Base-by-base conservation (phyloP, 2,329 filamentous ascomycete genomes). In the Nannizzia gypsea region DNA sequence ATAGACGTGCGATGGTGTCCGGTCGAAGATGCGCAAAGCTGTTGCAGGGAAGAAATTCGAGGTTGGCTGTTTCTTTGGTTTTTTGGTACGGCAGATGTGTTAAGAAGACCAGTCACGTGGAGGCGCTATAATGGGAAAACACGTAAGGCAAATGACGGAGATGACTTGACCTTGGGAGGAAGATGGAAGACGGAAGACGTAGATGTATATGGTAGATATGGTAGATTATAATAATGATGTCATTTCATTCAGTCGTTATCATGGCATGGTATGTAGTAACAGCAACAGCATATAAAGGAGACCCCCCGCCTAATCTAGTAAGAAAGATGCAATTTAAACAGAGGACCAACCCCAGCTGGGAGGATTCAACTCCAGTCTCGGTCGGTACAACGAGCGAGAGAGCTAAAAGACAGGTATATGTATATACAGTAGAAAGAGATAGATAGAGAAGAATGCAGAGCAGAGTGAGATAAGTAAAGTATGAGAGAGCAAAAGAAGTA, bases 371-470 rank as follows among this genome's bases (percentile, higher is more conserved):
- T 52, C 46, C 46, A 26, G 26, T 26, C 46, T 31, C 46, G 8
- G n/a, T n/a, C n/a, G 13, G 20, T n/a, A 52, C 22, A 28, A 31
- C 13, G 46, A 52, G 42, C 20, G 42, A 52, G 28, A 28, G 46
- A 22, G 22, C 46, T 52, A 52, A 52, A 52, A 13, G 46, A 52
- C 46, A 52, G 11, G 24, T 11, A n/a, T 52, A 52, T 26, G 46
- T 52, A 52, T 52, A 28, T 52, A 52, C 46, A 52, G 22, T n/a
- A n/a, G 26, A 28, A 15, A 52, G 22, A 28, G 22, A 38, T 26
- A n/a, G 28, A 34, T 34, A 42, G 17, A 60, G 55, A 34, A 57
- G 60, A 31, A 58, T 17, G 60, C 48, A 54, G 62, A 62, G 15
- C 13, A n/a, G 17, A 24, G 42, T 20, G 42, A 46, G 42, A 20